Base-by-base conservation (phyloP, 1,284 basidiomycete species). In the Boletus nobilissimus region DNA sequence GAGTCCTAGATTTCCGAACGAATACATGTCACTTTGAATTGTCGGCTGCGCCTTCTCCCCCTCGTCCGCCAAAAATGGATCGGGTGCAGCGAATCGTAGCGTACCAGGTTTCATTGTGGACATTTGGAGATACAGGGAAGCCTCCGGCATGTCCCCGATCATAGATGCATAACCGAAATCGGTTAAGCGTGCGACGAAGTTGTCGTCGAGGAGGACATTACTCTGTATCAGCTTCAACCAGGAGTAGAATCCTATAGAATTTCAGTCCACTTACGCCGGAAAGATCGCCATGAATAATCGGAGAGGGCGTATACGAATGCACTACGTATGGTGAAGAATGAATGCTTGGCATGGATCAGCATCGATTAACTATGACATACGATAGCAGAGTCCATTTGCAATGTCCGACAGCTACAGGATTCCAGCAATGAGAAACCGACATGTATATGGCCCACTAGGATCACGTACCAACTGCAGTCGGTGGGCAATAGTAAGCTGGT, bases 11-110 rank as follows among this genome's bases (percentile, higher is more conserved):
- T 62, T 77, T 36, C 73, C 76, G 36, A 77, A 77, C 14, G 76
- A 76, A 32, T 77, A 77, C 4, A 77, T 76, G 39, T 77, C 73
- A 51, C 73, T 76, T 65, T 70, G 43, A 6, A 43, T 76, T 4
- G 73, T 76, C 9, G 1, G 26, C 34, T 40, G 34, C 8, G 14
- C 24, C 54, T 13, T 62, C 48, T 70, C 19, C 24, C 38, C 40
- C 36, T 40, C 9, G 24, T 72, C 68, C 8, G 32, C 19, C 29
- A 29, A 16, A 32, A 43, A 73, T 26, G 64, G 64, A 29, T 77
- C 73, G 2, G 76, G 76, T 5, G 67, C 69, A 34, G 74, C 43
- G 73, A 67, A 77, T 39, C 73, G 51, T 13, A 76, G 1, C 16
- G 76, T 66, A 9, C 70, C 70, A 26, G 46, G 48, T 34, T 29